A percentile compares a stretch with the other conserved stretches of the same genome.
Evolutionary conservation across 768 basidiomycete species (phyloP).

Genomic region (Tulasnella sp.): DNA sequence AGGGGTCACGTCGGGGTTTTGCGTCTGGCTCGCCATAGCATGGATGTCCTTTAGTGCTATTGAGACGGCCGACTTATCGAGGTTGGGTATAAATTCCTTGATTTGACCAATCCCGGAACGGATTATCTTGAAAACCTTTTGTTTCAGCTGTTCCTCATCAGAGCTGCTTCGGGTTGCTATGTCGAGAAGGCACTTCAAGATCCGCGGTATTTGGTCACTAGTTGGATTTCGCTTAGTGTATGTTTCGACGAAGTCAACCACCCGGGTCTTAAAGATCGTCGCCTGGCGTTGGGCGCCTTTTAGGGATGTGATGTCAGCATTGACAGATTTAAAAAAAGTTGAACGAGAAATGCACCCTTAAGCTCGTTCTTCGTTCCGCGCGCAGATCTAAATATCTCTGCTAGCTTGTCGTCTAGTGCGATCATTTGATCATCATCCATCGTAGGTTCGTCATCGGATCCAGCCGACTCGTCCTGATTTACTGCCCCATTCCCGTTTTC

Average conservation of each 20-base stretch:
- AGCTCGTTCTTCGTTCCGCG: constrained; percentile 47
- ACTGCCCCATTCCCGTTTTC: constrained; percentile 44
- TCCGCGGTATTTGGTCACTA: constrained; percentile 53
- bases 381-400: constrained; percentile 62
- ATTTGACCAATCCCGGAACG: constrained; percentile 60
- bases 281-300: constrained; percentile 72
- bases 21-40: constrained; percentile 52
- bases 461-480: constrained; percentile 44
- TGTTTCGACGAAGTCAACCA: constrained; percentile 86
- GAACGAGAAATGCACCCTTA: constrained; percentile 37
- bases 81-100: constrained; percentile 48
- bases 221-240: constrained; percentile 67
- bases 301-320: constrained; percentile 28
- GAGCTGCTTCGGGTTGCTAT: constrained; percentile 52
- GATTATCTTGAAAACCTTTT: constrained; percentile 76
- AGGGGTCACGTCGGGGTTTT: constrained; percentile 48
- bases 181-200: constrained; percentile 67
- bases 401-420: constrained; percentile 85
- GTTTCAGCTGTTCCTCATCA: constrained; percentile 80
- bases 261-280: constrained; percentile 90
- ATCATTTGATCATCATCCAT: constrained; percentile 99
- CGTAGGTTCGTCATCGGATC: constrained; percentile 51
- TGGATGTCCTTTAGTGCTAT: constrained; percentile 55
- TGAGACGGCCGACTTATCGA: constrained; percentile 35
- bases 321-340: too few relatives aligned